Evolutionary conservation across 2,329 filamentous ascomycete genomes (phyloP).

Genomic region (Pseudogymnoascus sp.): DNA sequence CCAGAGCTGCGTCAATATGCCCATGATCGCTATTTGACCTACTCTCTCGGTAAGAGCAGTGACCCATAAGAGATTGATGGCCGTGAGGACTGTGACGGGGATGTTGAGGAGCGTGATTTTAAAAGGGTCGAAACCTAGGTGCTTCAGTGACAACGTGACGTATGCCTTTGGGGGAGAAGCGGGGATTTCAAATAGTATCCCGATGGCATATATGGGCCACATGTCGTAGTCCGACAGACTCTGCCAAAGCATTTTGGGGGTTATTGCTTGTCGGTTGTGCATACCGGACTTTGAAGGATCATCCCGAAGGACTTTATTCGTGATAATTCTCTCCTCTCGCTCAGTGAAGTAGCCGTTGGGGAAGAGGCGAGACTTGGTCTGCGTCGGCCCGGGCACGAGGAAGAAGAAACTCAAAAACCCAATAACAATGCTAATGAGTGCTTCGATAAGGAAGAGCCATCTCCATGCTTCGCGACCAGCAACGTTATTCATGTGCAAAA

Average conservation of each 20-base stretch:
- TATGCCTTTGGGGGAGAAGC: slow-evolving; percentile 18
- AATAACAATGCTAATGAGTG: slow-evolving; percentile 17
- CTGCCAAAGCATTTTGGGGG: slow-evolving; percentile 38
- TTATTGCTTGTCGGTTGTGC: slow-evolving; percentile 44
- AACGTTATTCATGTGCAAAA: slow-evolving; percentile 48
- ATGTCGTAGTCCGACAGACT: slow-evolving; percentile 45
- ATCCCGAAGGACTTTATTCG: slow-evolving; percentile 51
- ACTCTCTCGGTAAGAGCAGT: slow-evolving; percentile 38
- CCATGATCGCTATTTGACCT: slow-evolving; percentile 31
- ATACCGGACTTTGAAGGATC: slow-evolving; percentile 43
- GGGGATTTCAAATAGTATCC: slow-evolving; percentile 26
- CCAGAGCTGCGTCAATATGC: slow-evolving; percentile 33
- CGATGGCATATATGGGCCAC: slow-evolving; percentile 42
- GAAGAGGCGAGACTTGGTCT: slow-evolving; percentile 43
- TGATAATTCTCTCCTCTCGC: slow-evolving; percentile 59
- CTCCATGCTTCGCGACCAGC: slow-evolving; percentile 48
- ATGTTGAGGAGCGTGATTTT: slow-evolving; percentile 40
- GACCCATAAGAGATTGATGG: slow-evolving; percentile 35
- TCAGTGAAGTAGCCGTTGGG: slow-evolving; percentile 57
- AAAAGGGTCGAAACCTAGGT: slow-evolving; percentile 31
- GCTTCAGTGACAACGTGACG: slow-evolving; percentile 21
- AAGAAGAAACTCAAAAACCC: slow-evolving; percentile 15
- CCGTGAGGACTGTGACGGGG: slow-evolving; percentile 36
- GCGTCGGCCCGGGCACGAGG: slow-evolving; percentile 15
- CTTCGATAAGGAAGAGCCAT: slow-evolving; percentile 46